Percentiles rank a stretch among this genome's conserved stretches.
phyloP scores from a whole-genome alignment of 2,329 filamentous ascomycete genomes.

The Hymenoscyphus fructigenus region DNA sequence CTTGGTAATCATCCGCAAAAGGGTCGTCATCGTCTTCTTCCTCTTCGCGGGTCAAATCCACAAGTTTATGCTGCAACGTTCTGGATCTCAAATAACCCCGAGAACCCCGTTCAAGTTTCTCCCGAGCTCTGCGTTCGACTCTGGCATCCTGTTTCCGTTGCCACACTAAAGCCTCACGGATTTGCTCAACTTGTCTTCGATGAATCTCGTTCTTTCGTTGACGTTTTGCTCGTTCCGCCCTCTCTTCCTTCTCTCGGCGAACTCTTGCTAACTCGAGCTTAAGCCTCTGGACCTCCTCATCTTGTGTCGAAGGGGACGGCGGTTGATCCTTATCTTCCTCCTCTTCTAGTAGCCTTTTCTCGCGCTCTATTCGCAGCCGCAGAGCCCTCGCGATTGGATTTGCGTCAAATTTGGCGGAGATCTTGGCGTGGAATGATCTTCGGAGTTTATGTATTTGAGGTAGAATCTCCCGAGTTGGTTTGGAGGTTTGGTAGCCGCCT shows the following conservation, averaged over 20 bases:
- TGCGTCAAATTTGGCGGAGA: not conserved
- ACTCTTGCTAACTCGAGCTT: not conserved
- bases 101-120: not conserved
- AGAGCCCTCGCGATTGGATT: not conserved
- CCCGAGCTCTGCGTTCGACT: not conserved
- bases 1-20: constrained; percentile 13
- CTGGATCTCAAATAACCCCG: not conserved
- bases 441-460: not conserved
- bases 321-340: not conserved
- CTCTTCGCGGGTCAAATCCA: not conserved
- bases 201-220: not conserved
- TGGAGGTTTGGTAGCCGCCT: constrained; percentile 6
- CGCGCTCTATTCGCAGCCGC: not conserved
- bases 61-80: not conserved
- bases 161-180: not conserved
- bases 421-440: not conserved
- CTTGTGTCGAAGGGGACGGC: not conserved
- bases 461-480: not conserved
- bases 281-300: not conserved
- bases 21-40: constrained; percentile 12
- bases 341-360: not conserved
- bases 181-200: not conserved
- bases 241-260: not conserved
- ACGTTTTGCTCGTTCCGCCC: not conserved
- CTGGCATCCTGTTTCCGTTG: not conserved